These are phyloP conservation scores for Erodium maritimum DNA, from an alignment of 345 rosid genomes.

Conservation along the genomic window DNA sequence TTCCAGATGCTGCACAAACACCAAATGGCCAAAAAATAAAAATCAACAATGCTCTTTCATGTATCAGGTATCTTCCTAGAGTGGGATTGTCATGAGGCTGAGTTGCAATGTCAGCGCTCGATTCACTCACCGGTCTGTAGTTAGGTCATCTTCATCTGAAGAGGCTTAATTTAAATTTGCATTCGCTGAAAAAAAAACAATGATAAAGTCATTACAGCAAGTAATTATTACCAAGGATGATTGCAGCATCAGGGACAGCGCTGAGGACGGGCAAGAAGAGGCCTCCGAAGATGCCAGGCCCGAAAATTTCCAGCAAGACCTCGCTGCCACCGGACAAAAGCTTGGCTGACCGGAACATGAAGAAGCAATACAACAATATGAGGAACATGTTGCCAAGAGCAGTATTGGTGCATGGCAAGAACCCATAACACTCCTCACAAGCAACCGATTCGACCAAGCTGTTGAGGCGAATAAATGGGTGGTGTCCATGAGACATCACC, in stretches of 20 bases:
- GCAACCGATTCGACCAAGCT: constrained; percentile 7
- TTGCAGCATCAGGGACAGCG: constrained; percentile 49
- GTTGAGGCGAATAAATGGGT: not conserved
- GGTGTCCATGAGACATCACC: not conserved
- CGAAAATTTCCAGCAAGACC: constrained; percentile 36
- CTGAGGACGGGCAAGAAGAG: constrained; percentile 38
- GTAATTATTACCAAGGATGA: constrained; percentile 30
- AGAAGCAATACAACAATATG: constrained; percentile 22
- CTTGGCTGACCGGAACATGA: constrained; percentile 28
- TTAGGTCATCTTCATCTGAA: too few species aligned
- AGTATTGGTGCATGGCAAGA: constrained; percentile 31
- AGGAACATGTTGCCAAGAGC: constrained; percentile 24
- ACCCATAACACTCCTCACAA: constrained; percentile 35
- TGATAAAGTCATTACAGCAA: too few species aligned
- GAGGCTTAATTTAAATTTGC: too few species aligned
- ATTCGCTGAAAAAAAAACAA: too few species aligned
- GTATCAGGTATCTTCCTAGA: too few species aligned
- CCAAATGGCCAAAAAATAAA: not conserved
- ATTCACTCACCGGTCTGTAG: too few species aligned
- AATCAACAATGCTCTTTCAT: too few species aligned
- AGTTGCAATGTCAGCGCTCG: too few species aligned
- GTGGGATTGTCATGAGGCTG: too few species aligned
- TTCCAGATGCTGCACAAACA: constrained; percentile 21
- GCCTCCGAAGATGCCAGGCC: constrained; percentile 45
- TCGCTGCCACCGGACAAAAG: constrained; percentile 26